These are phyloP conservation scores for Hemisphaericaspora lyxosophila DNA, from an alignment of 1,139 yeast species.

Conservation along the genomic window DNA sequence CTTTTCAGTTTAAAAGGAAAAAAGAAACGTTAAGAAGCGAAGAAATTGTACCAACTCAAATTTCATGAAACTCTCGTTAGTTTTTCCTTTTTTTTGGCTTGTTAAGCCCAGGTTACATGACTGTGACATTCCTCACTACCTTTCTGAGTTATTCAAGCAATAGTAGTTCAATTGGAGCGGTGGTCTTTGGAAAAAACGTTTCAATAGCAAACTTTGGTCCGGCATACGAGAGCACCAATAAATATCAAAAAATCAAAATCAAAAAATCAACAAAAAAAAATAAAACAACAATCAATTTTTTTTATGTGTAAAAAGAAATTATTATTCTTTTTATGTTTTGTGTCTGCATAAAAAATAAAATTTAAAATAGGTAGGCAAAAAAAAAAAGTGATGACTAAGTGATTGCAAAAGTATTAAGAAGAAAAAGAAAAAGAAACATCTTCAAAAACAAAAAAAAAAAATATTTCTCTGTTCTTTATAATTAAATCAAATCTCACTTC, in stretches of 20 bases:
- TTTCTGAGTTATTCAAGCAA: not conserved
- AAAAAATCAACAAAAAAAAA: no score
- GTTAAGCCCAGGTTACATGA: no score
- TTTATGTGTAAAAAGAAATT: slow-evolving; percentile 1
- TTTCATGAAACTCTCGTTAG: not conserved
- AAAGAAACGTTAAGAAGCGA: slow-evolving; percentile 3
- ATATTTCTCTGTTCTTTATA: not conserved
- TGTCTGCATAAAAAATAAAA: slow-evolving; percentile 1
- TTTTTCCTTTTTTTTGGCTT: not conserved
- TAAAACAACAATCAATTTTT: not conserved
- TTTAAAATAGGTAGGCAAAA: not conserved
- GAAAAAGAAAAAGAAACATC: not conserved
- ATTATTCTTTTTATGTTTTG: not conserved
- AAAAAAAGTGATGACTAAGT: slow-evolving; percentile 2
- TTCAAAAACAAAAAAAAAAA: slow-evolving; percentile 1
- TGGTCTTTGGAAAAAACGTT: not conserved
- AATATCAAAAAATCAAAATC: not conserved
- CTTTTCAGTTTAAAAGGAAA: not conserved
- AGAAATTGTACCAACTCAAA: not conserved
- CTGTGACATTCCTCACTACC: not conserved
- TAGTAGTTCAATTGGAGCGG: not conserved
- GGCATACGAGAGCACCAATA: no score
- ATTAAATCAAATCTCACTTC: slow-evolving; percentile 4
- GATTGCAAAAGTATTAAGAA: slow-evolving; percentile 1
- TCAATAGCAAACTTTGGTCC: not conserved